Percentiles rank a stretch among this genome's conserved stretches.
Evolutionary conservation across 2,329 filamentous ascomycete genomes (phyloP).

Genomic region (Lachnellula willkommii): DNA sequence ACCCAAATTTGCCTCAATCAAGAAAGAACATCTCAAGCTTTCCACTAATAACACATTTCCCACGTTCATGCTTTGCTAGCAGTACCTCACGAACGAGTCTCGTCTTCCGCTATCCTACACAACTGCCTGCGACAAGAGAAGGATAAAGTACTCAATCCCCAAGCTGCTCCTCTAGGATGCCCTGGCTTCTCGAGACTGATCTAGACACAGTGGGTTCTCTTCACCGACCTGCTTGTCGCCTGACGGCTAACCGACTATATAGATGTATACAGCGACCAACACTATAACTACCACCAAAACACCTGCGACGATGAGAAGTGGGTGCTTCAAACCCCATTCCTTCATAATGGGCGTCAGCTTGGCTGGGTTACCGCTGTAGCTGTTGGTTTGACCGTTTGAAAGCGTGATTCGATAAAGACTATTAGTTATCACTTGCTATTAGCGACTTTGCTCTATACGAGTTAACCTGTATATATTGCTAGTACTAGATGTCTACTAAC

Average conservation of each 20-base stretch:
- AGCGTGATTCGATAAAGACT: slow-evolving; percentile 9
- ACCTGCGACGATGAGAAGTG: slow-evolving; percentile 6
- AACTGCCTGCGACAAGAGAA: not conserved
- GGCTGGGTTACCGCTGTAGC: slow-evolving; percentile 7
- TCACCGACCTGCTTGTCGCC: slow-evolving; percentile 10
- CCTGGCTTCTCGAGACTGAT: slow-evolving; percentile 12
- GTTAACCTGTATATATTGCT: slow-evolving; percentile 6
- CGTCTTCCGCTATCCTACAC: slow-evolving; percentile 4
- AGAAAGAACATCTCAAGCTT: too few relatives aligned
- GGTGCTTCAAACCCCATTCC: slow-evolving; percentile 3
- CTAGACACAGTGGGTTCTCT: slow-evolving; percentile 11
- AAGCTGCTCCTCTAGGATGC: slow-evolving; percentile 4
- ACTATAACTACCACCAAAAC: slow-evolving; percentile 8
- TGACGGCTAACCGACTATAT: slow-evolving; percentile 1
- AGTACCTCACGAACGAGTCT: not conserved
- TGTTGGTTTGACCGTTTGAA: slow-evolving; percentile 10
- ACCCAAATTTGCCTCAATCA: too few relatives aligned
- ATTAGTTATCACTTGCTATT: slow-evolving; percentile 10
- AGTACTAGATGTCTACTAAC: slow-evolving; percentile 3
- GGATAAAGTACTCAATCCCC: slow-evolving; percentile 2
- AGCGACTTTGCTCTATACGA: too few relatives aligned
- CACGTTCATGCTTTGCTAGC: too few relatives aligned
- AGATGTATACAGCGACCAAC: slow-evolving; percentile 2
- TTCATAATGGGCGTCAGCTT: slow-evolving; percentile 8
- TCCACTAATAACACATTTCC: too few relatives aligned